phyloP scores from a whole-genome alignment of 1,139 yeast species.

The Magnusiomyces ingens region DNA sequence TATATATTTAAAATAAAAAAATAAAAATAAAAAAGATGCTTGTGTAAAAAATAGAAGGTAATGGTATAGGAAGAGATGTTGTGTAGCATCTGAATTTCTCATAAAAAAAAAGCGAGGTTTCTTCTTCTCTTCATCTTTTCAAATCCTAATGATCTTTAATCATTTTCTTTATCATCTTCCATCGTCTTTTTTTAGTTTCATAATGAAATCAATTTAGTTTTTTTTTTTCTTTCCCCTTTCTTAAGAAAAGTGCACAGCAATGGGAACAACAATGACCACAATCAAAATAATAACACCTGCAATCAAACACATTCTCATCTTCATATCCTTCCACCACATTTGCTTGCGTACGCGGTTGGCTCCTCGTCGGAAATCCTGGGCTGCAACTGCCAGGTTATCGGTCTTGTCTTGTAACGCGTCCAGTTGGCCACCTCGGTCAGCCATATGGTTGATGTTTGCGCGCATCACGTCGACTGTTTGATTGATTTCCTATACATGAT shows the following conservation, averaged over 20 bases:
- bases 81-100: not conserved
- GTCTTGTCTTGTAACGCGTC: slow-evolving; percentile 93
- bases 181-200: not conserved
- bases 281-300: slow-evolving; percentile 74
- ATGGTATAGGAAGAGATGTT: too few species aligned
- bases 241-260: slow-evolving; percentile 53
- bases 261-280: slow-evolving; percentile 83
- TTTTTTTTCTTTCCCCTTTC: not conserved
- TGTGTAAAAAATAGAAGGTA: not conserved
- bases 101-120: slow-evolving; percentile 28
- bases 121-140: slow-evolving; percentile 2
- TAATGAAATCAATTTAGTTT: not conserved
- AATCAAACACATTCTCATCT: slow-evolving; percentile 89
- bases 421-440: slow-evolving; percentile 89
- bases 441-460: slow-evolving; percentile 92
- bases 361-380: slow-evolving; percentile 94
- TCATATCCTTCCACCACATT: slow-evolving; percentile 99
- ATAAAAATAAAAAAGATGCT: not conserved
- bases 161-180: not conserved
- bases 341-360: slow-evolving; percentile 97
- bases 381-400: slow-evolving; percentile 85
- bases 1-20: not conserved
- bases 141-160: not conserved
- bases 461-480: slow-evolving; percentile 98
- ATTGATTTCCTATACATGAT: slow-evolving; percentile 60